Base-by-base conservation (phyloP, 208 protist genomes). In the Leishmania tarentolae region DNA sequence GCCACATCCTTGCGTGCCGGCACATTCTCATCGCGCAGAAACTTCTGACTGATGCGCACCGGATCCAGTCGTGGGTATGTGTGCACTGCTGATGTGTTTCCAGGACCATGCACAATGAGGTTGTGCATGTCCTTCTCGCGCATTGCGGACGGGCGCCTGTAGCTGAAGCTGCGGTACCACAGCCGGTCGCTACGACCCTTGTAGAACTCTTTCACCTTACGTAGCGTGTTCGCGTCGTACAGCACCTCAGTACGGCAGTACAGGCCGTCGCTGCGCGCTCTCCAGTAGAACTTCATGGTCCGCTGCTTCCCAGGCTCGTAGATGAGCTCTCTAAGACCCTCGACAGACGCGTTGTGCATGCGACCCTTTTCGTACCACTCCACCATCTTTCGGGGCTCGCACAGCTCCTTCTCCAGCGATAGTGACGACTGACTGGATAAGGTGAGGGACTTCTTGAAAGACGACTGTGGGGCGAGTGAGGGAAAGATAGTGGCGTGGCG, bases 121-220 rank as follows among this genome's bases (percentile, higher is more conserved):
- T 57, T 85, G 87, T 91, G 88, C 31, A 71, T 70, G 73, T 80
- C 84, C 3, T 59, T 81, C 78, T 87, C 88, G 7, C 82, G 82
- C 75, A 85, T 78, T 31, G 56, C 89, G 35, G 84, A 80, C 0
- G 87, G 83, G 17, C 79, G 83, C 46, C 82, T 82, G 89, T 95
- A 96, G 68, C 84, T 93, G 61, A 92, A 91, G 82, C 91, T 93
- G 61, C 95, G 89, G 87, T 97, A 97, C 83, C 81, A 90, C 74
- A 98, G 72, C 44, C 83, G 85, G 76, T 98, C 95, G 21, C 87
- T 77, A 42, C 94, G 92, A 9, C 87, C 89, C 50, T 90, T 90
- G 91, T 97, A 98, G 72, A 91, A 91, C 84, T 98, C 92, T 82
- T 94, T 95, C 40, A 97, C 87, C 87, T 97, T 97, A 50, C 90